These are phyloP conservation scores for Russula compacta DNA, from an alignment of 768 basidiomycete species.

Conservation along the genomic window DNA sequence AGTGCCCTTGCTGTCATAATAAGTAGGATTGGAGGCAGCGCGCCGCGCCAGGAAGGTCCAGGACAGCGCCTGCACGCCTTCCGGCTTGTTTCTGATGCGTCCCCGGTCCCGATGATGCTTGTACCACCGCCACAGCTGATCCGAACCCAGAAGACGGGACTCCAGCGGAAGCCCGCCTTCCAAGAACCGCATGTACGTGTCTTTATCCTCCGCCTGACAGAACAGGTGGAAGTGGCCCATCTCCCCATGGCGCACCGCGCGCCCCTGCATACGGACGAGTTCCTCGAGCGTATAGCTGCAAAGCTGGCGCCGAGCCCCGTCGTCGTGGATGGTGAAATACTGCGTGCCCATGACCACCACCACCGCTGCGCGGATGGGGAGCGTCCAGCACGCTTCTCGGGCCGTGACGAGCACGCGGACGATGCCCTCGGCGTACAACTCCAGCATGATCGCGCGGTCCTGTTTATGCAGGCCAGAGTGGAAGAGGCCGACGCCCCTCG, in stretches of 20 bases:
- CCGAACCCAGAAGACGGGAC: conserved; percentile 55
- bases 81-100: conserved; percentile 45
- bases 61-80: conserved; percentile 65
- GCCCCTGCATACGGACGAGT: conserved; percentile 85
- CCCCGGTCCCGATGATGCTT: conserved; percentile 31
- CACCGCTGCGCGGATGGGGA: conserved; percentile 73
- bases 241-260: conserved; percentile 49
- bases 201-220: conserved; percentile 80
- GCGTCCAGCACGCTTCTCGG: conserved; percentile 76
- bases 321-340: conserved; percentile 46
- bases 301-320: conserved; percentile 52
- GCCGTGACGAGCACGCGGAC: conserved; percentile 76
- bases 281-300: conserved; percentile 76
- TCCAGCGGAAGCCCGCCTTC: conserved; percentile 87
- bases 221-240: conserved; percentile 74
- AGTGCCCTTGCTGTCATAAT: conserved; percentile 55
- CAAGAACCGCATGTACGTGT: conserved; percentile 75
- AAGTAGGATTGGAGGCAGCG: conserved; percentile 70
- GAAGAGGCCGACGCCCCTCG: conserved; percentile 84
- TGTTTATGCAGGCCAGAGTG: conserved; percentile 57
- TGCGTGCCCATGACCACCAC: conserved; percentile 94
- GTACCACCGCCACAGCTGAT: conserved; percentile 42
- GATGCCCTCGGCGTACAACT: conserved; percentile 73
- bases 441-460: conserved; percentile 67
- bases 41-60: conserved; percentile 75